Conservation (phyloP, 1,284 basidiomycete species). For the Heterobasidion occidentale region DNA sequence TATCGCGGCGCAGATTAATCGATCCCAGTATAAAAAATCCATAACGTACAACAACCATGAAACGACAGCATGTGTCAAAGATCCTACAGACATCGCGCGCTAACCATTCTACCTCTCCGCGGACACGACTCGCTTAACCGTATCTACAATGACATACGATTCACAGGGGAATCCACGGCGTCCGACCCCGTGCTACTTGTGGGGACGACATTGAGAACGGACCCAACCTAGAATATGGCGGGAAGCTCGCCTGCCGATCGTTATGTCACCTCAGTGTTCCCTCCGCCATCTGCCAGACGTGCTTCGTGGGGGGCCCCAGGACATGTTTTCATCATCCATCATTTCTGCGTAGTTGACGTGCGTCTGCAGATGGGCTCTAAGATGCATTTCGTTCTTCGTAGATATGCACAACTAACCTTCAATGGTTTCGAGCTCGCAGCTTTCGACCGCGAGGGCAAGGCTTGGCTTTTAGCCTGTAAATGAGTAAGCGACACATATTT, state of each 20-base stretch:
- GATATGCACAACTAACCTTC: neutral
- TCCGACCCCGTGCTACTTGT: too few species aligned
- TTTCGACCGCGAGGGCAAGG: neutral
- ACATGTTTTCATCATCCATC: slow-evolving; percentile 22
- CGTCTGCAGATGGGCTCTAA: neutral
- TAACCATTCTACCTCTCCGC: too few species aligned
- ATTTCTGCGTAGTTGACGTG: slow-evolving; percentile 15
- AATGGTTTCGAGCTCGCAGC: neutral
- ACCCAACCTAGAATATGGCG: neutral
- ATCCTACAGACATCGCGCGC: too few species aligned
- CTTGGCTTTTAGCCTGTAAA: neutral
- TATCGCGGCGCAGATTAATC: too few species aligned
- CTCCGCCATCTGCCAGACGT: neutral
- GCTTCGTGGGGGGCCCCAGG: slow-evolving; percentile 17
- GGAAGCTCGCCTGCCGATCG: neutral
- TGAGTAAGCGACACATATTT: neutral
- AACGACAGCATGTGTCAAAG: too few species aligned
- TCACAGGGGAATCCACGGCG: too few species aligned
- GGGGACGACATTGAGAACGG: too few species aligned
- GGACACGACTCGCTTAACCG: too few species aligned
- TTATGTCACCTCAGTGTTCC: neutral
- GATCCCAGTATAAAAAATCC: too few species aligned
- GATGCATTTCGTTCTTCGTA: neutral
- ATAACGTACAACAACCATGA: too few species aligned
- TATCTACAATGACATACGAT: too few species aligned